These are phyloP conservation scores for Fusarium sp. DNA, from an alignment of 2,329 filamentous ascomycete genomes.

Conservation along the genomic window DNA sequence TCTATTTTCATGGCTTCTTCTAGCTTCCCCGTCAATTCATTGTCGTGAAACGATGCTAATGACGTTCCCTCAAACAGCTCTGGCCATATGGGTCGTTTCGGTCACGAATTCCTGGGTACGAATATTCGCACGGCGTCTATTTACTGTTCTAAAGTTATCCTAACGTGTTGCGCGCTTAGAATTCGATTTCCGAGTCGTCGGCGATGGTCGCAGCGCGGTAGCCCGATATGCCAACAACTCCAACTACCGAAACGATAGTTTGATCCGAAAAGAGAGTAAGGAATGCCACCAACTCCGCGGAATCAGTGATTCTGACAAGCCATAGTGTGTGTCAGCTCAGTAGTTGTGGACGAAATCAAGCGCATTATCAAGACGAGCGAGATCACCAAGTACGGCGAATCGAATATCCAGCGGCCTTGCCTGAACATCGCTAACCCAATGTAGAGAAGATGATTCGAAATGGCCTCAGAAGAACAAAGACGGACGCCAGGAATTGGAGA, in stretches of 20 bases:
- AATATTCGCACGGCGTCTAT: neutral
- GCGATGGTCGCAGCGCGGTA: slow-evolving; percentile 91
- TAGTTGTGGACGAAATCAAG: slow-evolving; percentile 93
- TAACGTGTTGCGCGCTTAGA: slow-evolving; percentile 63
- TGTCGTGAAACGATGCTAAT: slow-evolving; percentile 11
- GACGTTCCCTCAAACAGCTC: slow-evolving; percentile 66
- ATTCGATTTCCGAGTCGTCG: slow-evolving; percentile 93
- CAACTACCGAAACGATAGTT: slow-evolving; percentile 97
- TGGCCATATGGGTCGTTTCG: slow-evolving; percentile 95
- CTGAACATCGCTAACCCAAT: slow-evolving; percentile 19
- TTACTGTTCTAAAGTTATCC: neutral
- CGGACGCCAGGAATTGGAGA: slow-evolving; percentile 94
- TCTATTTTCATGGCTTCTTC: neutral
- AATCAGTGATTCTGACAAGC: slow-evolving; percentile 11
- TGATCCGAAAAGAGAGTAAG: slow-evolving; percentile 99
- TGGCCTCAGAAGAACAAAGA: slow-evolving; percentile 99
- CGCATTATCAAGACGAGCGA: slow-evolving; percentile 97
- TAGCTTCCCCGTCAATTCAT: neutral
- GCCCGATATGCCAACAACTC: slow-evolving; percentile 99
- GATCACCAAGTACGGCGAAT: slow-evolving; percentile 81
- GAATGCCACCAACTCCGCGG: slow-evolving; percentile 6
- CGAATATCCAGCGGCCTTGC: neutral
- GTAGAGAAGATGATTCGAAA: slow-evolving; percentile 94
- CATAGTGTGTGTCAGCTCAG: slow-evolving; percentile 92
- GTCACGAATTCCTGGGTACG: slow-evolving; percentile 94